Base-by-base conservation (phyloP, 2,329 filamentous ascomycete genomes). In the Coniella vitis region DNA sequence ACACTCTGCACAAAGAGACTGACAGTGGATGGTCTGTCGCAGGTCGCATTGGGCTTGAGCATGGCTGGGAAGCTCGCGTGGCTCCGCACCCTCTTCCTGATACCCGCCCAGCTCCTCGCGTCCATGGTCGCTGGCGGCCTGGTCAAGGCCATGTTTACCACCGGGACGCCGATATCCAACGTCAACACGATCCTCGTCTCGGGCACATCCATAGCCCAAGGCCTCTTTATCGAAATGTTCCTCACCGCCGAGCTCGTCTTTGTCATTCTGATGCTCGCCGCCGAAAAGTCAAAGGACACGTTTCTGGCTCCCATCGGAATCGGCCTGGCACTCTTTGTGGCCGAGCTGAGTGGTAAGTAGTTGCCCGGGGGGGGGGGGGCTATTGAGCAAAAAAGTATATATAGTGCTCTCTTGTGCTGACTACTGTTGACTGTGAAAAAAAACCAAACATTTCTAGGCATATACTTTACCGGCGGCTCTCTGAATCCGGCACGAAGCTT, bases 261-360 rank as follows among this genome's bases (percentile, higher is more conserved):
- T 50, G 74, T 78, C 7, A 73, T 83, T 48, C 73, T 81, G 60
- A 84, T 85, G 79, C 67, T 85, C 31, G 81, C 81, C 1, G 74
- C 72, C 3, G 81, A 85, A 58, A 86, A 86, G 63, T 81, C 84
- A 58, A 78, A 77, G 54, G 77, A 75, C 4, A 86, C 82, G 0
- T 86, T 74, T 57, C 64, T 86, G 3, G 83, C 82, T 0, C 83
- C 83, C 0, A 64, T 87, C 0, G 83, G 79, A 0, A 85, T 87
- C 54, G 83, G 83, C 0, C 63, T 86, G 2, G 67, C 81, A 0
- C 69, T 87, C 16, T 86, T 87, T 57, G 69, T 86, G 21, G 61
- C 63, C 0, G 54, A 68, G 56, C 55, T 69, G 22, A 56, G 63
- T 10, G 69, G 68, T 66, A 54, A 47, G 60, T 51, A 16, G 20